Percentiles rank a stretch among this genome's conserved stretches.
These are phyloP conservation scores for Cryphonectria japonica DNA, from an alignment of 2,329 filamentous ascomycete species.

Conservation along the genomic window DNA sequence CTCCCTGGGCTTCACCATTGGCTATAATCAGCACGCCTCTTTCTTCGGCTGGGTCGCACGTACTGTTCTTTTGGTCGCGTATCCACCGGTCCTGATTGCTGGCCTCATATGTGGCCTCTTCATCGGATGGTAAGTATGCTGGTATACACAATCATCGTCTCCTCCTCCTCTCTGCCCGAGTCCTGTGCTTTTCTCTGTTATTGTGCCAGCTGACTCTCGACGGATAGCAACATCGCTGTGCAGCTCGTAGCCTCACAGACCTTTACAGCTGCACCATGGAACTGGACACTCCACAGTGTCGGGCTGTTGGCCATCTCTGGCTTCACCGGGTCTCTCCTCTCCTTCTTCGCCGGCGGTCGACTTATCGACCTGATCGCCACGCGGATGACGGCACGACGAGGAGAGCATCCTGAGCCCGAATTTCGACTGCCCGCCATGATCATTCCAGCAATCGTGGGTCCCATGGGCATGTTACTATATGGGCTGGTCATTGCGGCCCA, in stretches of 20 bases:
- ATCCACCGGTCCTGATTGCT: constrained; percentile 12
- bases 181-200: background rate
- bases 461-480: constrained; percentile 38
- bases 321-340: constrained; percentile 15
- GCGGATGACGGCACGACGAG: constrained; percentile 32
- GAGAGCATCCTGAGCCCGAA: constrained; percentile 35
- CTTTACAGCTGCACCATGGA: constrained; percentile 9
- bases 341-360: constrained; percentile 29
- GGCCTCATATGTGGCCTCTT: constrained; percentile 15
- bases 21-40: constrained; percentile 8
- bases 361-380: constrained; percentile 38
- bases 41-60: constrained; percentile 14
- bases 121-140: constrained; percentile 14
- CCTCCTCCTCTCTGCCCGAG: background rate
- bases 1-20: constrained; percentile 5
- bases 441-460: constrained; percentile 35
- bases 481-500: constrained; percentile 34
- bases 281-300: constrained; percentile 13
- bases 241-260: constrained; percentile 9
- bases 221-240: constrained; percentile 15
- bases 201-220: background rate
- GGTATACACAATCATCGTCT: background rate
- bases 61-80: constrained; percentile 3
- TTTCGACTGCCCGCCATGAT: constrained; percentile 35
- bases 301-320: constrained; percentile 12